Evolutionary conservation across 257 asterid species (phyloP).

Genomic region (Leonotis leonurus): DNA sequence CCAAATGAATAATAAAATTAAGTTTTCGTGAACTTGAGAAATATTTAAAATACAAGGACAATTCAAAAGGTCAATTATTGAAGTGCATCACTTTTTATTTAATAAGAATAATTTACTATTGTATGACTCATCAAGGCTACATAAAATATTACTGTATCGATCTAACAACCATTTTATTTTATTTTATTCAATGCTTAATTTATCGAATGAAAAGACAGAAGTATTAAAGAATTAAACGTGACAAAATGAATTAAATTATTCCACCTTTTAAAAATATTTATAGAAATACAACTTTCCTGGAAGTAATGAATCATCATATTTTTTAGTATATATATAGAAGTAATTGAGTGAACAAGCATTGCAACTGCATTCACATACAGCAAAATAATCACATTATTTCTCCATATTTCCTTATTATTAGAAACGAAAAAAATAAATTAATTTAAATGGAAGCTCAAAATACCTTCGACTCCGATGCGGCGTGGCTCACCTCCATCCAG

Average conservation of each 20-base stretch:
- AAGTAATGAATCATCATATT: neutral
- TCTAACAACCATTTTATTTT: neutral
- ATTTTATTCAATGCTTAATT: neutral
- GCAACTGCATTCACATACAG: neutral
- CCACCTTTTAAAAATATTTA: neutral
- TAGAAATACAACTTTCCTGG: neutral
- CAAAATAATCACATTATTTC: neutral
- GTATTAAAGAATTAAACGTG: neutral
- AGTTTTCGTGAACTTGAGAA: no score
- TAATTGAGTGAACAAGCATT: neutral
- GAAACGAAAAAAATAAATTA: no score
- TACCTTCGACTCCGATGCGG: conserved; percentile 5
- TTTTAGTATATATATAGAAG: neutral
- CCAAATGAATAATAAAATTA: no score
- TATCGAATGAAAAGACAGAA: neutral
- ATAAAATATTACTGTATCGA: neutral
- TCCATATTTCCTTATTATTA: neutral
- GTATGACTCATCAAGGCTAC: no score
- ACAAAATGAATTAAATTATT: neutral
- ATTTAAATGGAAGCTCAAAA: conserved; percentile 16
- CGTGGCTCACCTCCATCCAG: conserved; percentile 11
- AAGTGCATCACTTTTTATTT: no score
- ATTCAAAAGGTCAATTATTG: neutral
- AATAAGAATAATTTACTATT: no score
- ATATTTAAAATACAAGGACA: neutral